Conservation (phyloP, 345 rosid species). For the Brassica incana region DNA sequence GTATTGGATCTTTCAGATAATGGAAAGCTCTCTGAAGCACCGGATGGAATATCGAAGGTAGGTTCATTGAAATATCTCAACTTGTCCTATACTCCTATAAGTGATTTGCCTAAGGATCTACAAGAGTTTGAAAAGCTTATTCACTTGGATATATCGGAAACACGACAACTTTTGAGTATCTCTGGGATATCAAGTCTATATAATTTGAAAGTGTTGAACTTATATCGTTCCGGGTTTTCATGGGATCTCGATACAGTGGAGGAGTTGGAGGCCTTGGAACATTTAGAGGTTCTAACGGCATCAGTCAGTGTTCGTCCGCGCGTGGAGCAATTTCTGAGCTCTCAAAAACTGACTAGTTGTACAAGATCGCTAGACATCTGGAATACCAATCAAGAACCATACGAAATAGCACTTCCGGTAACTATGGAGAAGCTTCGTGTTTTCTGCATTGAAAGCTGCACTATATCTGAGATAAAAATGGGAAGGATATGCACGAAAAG, state of each 20-base stretch:
- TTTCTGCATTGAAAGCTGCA: rapidly evolving
- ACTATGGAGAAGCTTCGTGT: conserved; percentile 16
- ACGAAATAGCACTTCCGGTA: not conserved
- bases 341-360: not conserved
- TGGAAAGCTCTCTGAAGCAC: not conserved
- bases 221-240: not conserved
- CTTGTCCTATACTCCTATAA: not conserved
- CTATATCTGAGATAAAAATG: conserved; percentile 3
- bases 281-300: not conserved
- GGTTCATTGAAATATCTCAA: not conserved
- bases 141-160: not conserved
- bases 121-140: not conserved
- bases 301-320: not conserved
- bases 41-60: not conserved
- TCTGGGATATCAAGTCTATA: not conserved
- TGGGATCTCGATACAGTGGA: not conserved
- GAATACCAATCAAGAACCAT: not conserved
- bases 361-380: not conserved
- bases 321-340: not conserved
- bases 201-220: not conserved
- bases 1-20: not conserved
- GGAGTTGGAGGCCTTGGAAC: not conserved
- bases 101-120: not conserved
- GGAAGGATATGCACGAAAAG: not conserved
- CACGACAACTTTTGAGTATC: not conserved